Base-by-base conservation (phyloP, 1,139 yeast genomes). In the Komagataea norvegica region DNA sequence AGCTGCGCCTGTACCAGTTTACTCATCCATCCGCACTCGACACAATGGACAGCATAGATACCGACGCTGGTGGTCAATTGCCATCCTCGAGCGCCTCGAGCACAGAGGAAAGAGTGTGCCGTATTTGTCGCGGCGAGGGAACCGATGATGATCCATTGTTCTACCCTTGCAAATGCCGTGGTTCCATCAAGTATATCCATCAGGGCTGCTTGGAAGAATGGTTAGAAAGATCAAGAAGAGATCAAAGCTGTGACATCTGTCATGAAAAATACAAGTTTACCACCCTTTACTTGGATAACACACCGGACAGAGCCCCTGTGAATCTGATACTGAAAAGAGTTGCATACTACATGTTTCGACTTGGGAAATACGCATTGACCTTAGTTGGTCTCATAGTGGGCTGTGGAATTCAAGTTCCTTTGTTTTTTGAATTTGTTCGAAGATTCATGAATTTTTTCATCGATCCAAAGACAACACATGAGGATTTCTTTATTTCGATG, bases 41-140 rank as follows among this genome's bases (percentile, higher is more conserved):
- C 20, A 29, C 24, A 19, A 31, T 31, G 35, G 28, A 18, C 15
- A 13, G 20, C 6, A 7, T 19, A 11, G 29, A 19, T 13, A 17
- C 17, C 13, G 17, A 25, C 6, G 7, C 25, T 16, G 22, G 11
- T 8, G 31, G 19, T 5, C 17, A 15, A 9, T 14, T 19, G 25
- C 21, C 14, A 10, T 11, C 26, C 11, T 14, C 14, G 26, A n/a
- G 7, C 8, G 13, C 7, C 26, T 8, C 26, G 13, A 7, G 20
- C 10, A n/a, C 34, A 8, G 55, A 49, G 27, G 72, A 68, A 40
- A 69, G 70, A 26, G 70, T 79, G 2, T 93, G 99, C 60, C 81
- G 98, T 45, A 89, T 91, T 38, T 91, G 99, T 59, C 81, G 96
- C 41, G 91, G 94, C 34, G 97, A 87, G 53, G 91, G 77, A n/a